Percentiles rank a stretch among this genome's conserved stretches.
phyloP scores from a whole-genome alignment of 768 basidiomycete genomes.

The Rhodocollybia butyracea region DNA sequence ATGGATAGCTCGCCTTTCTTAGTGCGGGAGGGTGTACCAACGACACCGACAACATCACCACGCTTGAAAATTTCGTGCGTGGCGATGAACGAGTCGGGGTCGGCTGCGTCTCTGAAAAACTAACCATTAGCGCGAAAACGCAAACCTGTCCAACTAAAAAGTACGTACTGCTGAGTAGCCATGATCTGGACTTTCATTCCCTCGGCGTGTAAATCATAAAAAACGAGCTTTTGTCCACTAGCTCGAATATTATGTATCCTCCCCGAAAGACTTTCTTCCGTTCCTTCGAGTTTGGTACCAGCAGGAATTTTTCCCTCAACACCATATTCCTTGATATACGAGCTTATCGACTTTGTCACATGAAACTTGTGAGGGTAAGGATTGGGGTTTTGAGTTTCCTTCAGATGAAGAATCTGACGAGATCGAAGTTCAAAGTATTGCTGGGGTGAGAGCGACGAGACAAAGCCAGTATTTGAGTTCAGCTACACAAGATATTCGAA shows the following conservation, averaged over 20 bases:
- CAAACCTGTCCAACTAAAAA: background rate
- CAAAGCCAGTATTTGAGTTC: background rate
- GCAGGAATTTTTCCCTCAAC: conserved; percentile 63
- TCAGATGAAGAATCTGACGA: conserved; percentile 81
- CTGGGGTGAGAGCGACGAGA: conserved; percentile 35
- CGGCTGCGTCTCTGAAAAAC: conserved; percentile 52
- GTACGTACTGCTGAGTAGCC: conserved; percentile 79
- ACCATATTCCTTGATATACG: conserved; percentile 75
- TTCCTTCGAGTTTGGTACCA: conserved; percentile 61
- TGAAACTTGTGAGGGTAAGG: conserved; percentile 99
- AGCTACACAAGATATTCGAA: background rate
- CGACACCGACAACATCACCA: conserved; percentile 94
- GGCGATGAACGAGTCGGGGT: conserved; percentile 61
- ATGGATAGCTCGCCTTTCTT: conserved; percentile 96
- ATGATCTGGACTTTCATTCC: conserved; percentile 94
- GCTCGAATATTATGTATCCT: conserved; percentile 88
- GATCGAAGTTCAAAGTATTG: conserved; percentile 97
- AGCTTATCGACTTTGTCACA: conserved; percentile 70
- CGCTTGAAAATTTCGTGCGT: conserved; percentile 87
- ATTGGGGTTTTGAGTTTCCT: conserved; percentile 80
- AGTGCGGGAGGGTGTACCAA: conserved; percentile 85
- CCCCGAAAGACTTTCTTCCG: conserved; percentile 73
- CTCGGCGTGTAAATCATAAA: conserved; percentile 94
- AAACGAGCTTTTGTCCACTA: conserved; percentile 79
- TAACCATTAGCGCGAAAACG: background rate